phyloP scores from a whole-genome alignment of 495 filamentous ascomycete species.

The Aspergillus steynii region DNA sequence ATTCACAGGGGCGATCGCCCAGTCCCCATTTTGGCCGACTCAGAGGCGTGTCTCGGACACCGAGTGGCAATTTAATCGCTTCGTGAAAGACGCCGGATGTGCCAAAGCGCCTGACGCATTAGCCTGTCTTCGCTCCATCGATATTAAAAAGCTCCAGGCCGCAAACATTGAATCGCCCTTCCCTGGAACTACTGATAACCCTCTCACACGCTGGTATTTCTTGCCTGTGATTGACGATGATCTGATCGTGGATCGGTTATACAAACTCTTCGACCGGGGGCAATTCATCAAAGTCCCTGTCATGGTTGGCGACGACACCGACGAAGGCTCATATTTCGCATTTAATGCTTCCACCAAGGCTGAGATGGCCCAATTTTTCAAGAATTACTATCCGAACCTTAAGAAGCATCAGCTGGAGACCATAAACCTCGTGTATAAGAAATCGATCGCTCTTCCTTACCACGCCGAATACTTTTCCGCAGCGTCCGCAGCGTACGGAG shows the following conservation, averaged over 20 bases:
- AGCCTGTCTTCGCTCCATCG: slow-evolving; percentile 53
- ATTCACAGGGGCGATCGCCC: slow-evolving; percentile 60
- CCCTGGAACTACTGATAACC: slow-evolving; percentile 42
- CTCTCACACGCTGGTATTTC: slow-evolving; percentile 47
- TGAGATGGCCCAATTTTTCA: slow-evolving; percentile 55
- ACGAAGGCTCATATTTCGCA: slow-evolving; percentile 65
- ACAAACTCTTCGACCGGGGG: slow-evolving; percentile 51
- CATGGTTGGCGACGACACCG: slow-evolving; percentile 64
- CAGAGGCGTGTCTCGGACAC: slow-evolving; percentile 56
- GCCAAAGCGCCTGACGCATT: slow-evolving; percentile 38
- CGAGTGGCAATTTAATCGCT: slow-evolving; percentile 62
- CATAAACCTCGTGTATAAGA: slow-evolving; percentile 60
- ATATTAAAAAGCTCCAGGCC: slow-evolving; percentile 47
- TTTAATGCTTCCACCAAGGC: slow-evolving; percentile 41
- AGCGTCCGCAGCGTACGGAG: slow-evolving; percentile 61
- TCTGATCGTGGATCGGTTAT: slow-evolving; percentile 56
- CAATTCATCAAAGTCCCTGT: slow-evolving; percentile 62
- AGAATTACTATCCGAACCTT: slow-evolving; percentile 60
- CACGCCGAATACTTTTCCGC: slow-evolving; percentile 56
- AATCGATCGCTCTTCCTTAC: slow-evolving; percentile 33
- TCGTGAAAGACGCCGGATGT: slow-evolving; percentile 54
- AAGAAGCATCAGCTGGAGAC: slow-evolving; percentile 45
- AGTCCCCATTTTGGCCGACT: slow-evolving; percentile 63
- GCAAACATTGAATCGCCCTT: slow-evolving; percentile 34
- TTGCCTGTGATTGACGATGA: slow-evolving; percentile 57